Evolutionary conservation across 768 basidiomycete species (phyloP).

Genomic region (Boletus rufocinnamomeus): DNA sequence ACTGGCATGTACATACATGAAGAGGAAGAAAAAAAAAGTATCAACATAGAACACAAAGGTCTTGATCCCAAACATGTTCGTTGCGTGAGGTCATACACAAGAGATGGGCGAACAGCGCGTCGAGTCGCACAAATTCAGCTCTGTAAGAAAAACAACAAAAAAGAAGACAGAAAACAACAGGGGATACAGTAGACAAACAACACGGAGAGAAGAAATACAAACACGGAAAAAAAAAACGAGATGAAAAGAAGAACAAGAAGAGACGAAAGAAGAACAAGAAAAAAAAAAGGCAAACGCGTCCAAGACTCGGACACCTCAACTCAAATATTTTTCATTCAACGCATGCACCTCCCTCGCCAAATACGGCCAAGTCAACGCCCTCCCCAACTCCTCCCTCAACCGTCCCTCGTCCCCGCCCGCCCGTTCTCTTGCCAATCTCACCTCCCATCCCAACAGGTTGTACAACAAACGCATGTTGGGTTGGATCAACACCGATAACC

Average conservation of each 20-base stretch:
- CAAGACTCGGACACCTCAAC: conserved; percentile 21
- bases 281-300: background rate
- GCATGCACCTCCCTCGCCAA: conserved; percentile 83
- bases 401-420: conserved; percentile 52
- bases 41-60: background rate
- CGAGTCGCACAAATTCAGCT: background rate
- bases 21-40: background rate
- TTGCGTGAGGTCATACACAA: background rate
- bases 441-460: conserved; percentile 94
- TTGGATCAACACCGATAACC: conserved; percentile 89
- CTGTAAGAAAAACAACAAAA: background rate
- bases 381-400: conserved; percentile 59
- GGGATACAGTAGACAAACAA: background rate
- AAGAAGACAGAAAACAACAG: background rate
- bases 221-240: background rate
- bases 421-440: conserved; percentile 80
- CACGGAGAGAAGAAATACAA: background rate
- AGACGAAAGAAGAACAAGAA: too few species aligned
- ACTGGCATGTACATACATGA: background rate
- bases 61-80: background rate
- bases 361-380: conserved; percentile 81
- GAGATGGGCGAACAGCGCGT: background rate
- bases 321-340: conserved; percentile 82
- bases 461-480: conserved; percentile 96
- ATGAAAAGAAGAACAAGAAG: background rate